Conservation (phyloP, 306 rosid species). For the Quercus gilva region DNA sequence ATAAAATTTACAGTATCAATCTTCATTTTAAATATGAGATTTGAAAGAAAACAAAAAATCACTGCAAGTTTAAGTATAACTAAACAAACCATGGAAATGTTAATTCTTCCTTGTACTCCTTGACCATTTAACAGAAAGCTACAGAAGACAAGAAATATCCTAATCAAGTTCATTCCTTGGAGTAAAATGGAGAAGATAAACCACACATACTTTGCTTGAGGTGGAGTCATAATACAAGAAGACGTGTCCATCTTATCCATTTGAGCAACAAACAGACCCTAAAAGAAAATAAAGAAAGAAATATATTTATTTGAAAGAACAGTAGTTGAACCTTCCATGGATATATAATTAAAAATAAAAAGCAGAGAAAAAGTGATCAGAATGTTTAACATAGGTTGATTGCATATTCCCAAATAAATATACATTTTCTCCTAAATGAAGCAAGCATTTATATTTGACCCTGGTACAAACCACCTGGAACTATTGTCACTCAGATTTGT, state of each 20-base stretch:
- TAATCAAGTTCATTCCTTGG: neutral
- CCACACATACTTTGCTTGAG: conserved; percentile 1
- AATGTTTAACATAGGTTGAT: neutral
- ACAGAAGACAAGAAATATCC: neutral
- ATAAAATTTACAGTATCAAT: neutral
- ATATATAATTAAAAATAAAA: neutral
- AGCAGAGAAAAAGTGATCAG: neutral
- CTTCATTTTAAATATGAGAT: neutral
- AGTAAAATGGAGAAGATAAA: neutral
- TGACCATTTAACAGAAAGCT: conserved; percentile 1
- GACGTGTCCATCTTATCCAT: neutral
- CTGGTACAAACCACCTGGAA: neutral
- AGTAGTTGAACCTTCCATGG: neutral
- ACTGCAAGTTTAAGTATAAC: neutral
- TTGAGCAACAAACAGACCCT: neutral
- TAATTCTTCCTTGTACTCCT: conserved; percentile 3
- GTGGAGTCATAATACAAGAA: neutral
- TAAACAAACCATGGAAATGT: neutral
- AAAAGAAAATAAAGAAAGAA: neutral
- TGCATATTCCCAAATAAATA: neutral
- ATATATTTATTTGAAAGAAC: neutral
- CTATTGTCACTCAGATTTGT: neutral
- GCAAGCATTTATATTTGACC: neutral
- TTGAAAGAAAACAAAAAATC: neutral
- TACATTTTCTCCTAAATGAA: neutral